phyloP scores from a whole-genome alignment of 306 rosid genomes.

The Abrus precatorius region DNA sequence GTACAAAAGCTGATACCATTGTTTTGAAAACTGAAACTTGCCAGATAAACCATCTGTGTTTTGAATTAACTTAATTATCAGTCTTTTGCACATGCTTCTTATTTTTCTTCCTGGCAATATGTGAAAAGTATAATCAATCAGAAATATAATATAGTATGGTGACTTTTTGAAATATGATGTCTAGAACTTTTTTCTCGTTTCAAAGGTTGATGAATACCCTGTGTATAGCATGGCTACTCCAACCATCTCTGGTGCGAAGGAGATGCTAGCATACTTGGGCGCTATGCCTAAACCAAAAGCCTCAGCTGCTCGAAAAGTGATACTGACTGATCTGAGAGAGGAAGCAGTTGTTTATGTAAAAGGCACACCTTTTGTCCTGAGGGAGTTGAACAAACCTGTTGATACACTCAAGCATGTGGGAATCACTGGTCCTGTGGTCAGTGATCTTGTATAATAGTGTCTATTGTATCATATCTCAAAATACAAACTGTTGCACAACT shows the following conservation, averaged over 20 bases:
- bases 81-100: slow-evolving; percentile 20
- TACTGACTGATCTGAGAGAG: slow-evolving; percentile 86
- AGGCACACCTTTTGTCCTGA: slow-evolving; percentile 83
- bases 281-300: slow-evolving; percentile 61
- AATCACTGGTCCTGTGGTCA: slow-evolving; percentile 88
- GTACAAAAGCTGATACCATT: neutral
- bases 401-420: slow-evolving; percentile 93
- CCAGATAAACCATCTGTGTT: neutral
- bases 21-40: neutral
- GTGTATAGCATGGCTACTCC: slow-evolving; percentile 97
- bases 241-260: slow-evolving; percentile 86
- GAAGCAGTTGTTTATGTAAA: slow-evolving; percentile 86
- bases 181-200: slow-evolving; percentile 40
- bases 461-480: slow-evolving; percentile 43
- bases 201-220: slow-evolving; percentile 84
- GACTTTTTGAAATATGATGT: slow-evolving; percentile 26
- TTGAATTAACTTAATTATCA: neutral
- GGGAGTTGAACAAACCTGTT: slow-evolving; percentile 90
- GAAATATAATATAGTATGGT: neutral
- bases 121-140: slow-evolving; percentile 18
- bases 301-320: slow-evolving; percentile 65
- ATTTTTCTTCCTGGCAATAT: slow-evolving; percentile 22
- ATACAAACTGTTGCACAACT: slow-evolving; percentile 42
- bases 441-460: slow-evolving; percentile 45
- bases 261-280: slow-evolving; percentile 74